Evolutionary conservation across 2,329 filamentous ascomycete genomes (phyloP), one percentile per base, ranked within the genome.

Genomic region (Cytospora mali): DNA sequence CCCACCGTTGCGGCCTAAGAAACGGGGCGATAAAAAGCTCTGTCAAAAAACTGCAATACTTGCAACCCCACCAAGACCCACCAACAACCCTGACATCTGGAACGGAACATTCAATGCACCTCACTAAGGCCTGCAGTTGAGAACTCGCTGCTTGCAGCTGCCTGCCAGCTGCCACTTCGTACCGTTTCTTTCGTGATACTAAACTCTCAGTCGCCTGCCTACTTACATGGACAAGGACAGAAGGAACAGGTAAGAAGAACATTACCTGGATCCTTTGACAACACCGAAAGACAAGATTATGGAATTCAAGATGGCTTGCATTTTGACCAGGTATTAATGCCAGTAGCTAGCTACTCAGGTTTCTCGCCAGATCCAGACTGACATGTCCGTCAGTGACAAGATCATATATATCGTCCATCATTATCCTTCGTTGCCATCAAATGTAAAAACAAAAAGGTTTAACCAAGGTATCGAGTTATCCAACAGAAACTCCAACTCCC

Each of bases 1-100:
- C 25, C 63, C 60, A 49, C 55, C 18, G n/a, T 52, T 60, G 4
- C n/a, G 35, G 51, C 49, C 46, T 61, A 29, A 39, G 46, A 51
- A 31, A 58, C 35, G 13, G 25, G 58, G 58, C 58, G 14, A n/a
- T 0, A 60, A 49, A 14, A 27, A 14, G 21, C 16, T 27, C 9
- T 13, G 42, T 21, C n/a, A 46, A 46, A 46, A 46, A 46, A 46
- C 39, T 42, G 39, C 39, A 21, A 21, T 16, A 18, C 18, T n/a
- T 7, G 6, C 18, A 16, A 42, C 39, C 18, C 39, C 39, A 18
- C 39, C 13, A n/a, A n/a, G 18, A n/a, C 31, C 31, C 31, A 13
- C 14, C 31, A 6, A 6, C 9, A 33, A 33, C 6, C 2, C 31
- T 4, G 31, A 13, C 31, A 10, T 9, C 31, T n/a, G n/a, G n/a